Conservation (phyloP, 2,329 filamentous ascomycete species). For the Beauveria australis region DNA sequence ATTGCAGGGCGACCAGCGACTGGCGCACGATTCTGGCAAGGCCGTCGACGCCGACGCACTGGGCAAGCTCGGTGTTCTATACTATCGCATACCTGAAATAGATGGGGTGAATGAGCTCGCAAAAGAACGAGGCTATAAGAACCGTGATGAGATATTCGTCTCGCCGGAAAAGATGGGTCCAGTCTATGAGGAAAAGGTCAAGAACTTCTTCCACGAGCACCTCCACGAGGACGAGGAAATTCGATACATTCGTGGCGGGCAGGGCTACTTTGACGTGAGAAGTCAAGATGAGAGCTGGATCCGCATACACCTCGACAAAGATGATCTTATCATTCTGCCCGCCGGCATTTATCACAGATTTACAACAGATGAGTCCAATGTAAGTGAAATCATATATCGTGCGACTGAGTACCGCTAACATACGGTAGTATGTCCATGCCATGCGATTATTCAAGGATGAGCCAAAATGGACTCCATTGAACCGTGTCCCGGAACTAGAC, state of each 20-base stretch:
- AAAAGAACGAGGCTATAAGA: conserved; percentile 71
- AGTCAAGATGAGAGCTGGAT: conserved; percentile 81
- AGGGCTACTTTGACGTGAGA: conserved; percentile 89
- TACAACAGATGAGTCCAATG: conserved; percentile 85
- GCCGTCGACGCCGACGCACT: conserved; percentile 59
- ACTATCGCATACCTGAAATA: conserved; percentile 59
- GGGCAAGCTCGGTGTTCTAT: conserved; percentile 67
- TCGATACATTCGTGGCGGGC: conserved; percentile 80
- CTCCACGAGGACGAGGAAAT: conserved; percentile 99
- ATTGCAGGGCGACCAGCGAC: conserved; percentile 80
- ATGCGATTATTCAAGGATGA: conserved; percentile 98
- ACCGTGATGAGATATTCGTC: conserved; percentile 87
- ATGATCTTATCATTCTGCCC: conserved; percentile 87
- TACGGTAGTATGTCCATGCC: conserved; percentile 74
- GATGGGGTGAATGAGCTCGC: conserved; percentile 68
- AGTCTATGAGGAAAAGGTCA: conserved; percentile 87
- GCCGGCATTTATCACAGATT: conserved; percentile 97
- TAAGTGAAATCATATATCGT: conserved; percentile 39
- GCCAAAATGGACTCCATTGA: conserved; percentile 94
- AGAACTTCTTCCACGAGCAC: conserved; percentile 89
- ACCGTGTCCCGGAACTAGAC: conserved; percentile 71
- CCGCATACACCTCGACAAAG: conserved; percentile 72
- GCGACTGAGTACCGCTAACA: conserved; percentile 1
- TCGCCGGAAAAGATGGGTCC: conserved; percentile 79
- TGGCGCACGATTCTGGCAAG: conserved; percentile 78